Evolutionary conservation across 768 basidiomycete species (phyloP), one percentile per base, ranked within the genome.

Genomic region (Boletus pseudo-olivaceus): DNA sequence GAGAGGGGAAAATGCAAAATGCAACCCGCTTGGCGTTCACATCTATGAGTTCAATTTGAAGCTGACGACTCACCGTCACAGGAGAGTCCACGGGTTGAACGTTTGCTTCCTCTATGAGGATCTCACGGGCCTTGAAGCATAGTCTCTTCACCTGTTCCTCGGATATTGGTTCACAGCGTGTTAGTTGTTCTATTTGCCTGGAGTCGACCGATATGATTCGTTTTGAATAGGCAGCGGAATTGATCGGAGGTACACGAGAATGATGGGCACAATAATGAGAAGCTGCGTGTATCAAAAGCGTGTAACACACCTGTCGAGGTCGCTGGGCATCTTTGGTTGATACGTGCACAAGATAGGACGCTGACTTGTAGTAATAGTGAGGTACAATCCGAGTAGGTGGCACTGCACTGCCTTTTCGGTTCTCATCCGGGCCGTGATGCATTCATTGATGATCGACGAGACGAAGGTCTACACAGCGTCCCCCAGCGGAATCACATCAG

Each of bases 61-160:
- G 47, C n/a, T 4, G 50, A 53, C 41, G 47, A 75, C 84, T 73
- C 74, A 87, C 94, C 63, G 96, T 98, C 14, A 98, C 94, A 14
- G 96, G 96, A 42, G 93, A 87, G 74, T 98, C 95, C 33, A 98
- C 90, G 60, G 87, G 83, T 69, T 98, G 95, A 1, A 99, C 94
- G 69, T 99, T 99, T 3, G 90, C 96, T 73, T 98, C 96, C 73
- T 98, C 96, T 63, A 98, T 92, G 32, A 98, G 77, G 53, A 98
- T 95, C 75, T 98, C 97, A 54, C 94, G 82, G 26, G 97, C 97
- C 68, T 97, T 98, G 63, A 94, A 77, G 73, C 96, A 99, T 8
- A 99, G 80, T 61, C 89, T 81, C 69, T 97, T 98, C 60, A 99
- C 97, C 63, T 96, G 87, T 55, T 92, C 89, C 72, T 99, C 96